phyloP scores from a whole-genome alignment of 2,329 filamentous ascomycete genomes.

The Cryphonectria carpinicola region DNA sequence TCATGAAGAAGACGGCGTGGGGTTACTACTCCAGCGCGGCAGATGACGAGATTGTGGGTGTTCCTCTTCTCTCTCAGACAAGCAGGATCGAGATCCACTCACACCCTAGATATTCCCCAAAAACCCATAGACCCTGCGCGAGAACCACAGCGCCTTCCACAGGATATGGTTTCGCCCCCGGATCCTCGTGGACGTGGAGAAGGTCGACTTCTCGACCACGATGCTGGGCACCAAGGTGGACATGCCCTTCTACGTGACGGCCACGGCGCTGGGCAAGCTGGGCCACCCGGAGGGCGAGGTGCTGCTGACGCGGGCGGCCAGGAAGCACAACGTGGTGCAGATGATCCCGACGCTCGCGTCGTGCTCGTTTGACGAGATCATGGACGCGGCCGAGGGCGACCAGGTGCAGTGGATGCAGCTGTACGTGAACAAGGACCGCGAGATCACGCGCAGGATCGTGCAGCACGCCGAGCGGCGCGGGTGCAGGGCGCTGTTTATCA shows the following conservation, averaged over 20 bases:
- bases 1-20: conserved; percentile 98
- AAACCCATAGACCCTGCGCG: conserved; percentile 74
- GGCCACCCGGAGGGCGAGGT: conserved; percentile 95
- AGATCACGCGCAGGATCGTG: conserved; percentile 87
- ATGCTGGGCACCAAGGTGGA: conserved; percentile 88
- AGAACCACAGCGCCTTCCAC: conserved; percentile 95
- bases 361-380: conserved; percentile 96
- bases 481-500: conserved; percentile 97
- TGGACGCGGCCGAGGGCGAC: conserved; percentile 77
- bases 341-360: conserved; percentile 98
- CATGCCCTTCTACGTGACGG: conserved; percentile 95
- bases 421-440: conserved; percentile 94
- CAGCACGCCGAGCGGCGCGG: conserved; percentile 88
- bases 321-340: conserved; percentile 88
- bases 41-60: conserved; percentile 79
- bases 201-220: conserved; percentile 83
- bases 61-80: too few species aligned
- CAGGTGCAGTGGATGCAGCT: conserved; percentile 97
- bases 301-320: conserved; percentile 80
- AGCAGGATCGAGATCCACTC: too few species aligned
- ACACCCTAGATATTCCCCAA: not conserved
- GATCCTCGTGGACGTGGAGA: conserved; percentile 85
- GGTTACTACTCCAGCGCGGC: conserved; percentile 96
- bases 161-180: conserved; percentile 95
- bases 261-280: conserved; percentile 92